Evolutionary conservation across 306 rosid genomes (phyloP).

Genomic region (Canavalia ensiformis): DNA sequence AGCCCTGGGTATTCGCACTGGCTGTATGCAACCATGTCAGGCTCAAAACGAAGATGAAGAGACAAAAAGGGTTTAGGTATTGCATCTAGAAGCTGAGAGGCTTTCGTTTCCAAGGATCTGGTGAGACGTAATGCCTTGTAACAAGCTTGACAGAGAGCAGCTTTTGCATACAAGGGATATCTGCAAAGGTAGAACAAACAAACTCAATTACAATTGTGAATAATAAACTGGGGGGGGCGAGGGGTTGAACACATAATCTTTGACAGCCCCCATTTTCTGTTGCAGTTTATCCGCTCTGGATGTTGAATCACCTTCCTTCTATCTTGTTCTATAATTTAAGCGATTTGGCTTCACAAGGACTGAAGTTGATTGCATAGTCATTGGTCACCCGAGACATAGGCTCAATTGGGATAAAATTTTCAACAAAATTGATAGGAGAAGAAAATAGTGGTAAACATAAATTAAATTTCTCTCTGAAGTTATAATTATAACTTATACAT

Average conservation of each 20-base stretch:
- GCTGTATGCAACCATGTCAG: conserved; percentile 96
- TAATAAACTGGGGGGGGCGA: neutral
- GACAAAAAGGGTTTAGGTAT: conserved; percentile 93
- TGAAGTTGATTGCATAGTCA: neutral
- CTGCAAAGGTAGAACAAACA: conserved; percentile 52
- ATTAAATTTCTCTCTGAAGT: too few relatives aligned
- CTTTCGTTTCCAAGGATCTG: conserved; percentile 77
- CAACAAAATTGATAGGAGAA: too few relatives aligned
- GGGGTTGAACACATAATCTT: neutral
- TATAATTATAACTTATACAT: too few relatives aligned
- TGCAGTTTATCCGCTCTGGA: conserved; percentile 8
- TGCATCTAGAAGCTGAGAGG: conserved; percentile 83
- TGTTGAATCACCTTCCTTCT: neutral
- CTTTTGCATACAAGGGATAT: conserved; percentile 87
- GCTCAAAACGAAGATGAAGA: conserved; percentile 93
- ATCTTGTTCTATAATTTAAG: neutral
- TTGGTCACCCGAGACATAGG: neutral
- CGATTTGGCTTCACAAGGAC: neutral
- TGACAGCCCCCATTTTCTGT: neutral
- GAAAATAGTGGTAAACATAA: too few relatives aligned
- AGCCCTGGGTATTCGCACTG: conserved; percentile 81
- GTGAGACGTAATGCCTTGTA: conserved; percentile 87
- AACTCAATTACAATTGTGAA: neutral
- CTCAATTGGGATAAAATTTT: too few relatives aligned
- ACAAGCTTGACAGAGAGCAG: conserved; percentile 93